phyloP scores from a whole-genome alignment of 1,284 basidiomycete genomes.

The Peniophora sp. region DNA sequence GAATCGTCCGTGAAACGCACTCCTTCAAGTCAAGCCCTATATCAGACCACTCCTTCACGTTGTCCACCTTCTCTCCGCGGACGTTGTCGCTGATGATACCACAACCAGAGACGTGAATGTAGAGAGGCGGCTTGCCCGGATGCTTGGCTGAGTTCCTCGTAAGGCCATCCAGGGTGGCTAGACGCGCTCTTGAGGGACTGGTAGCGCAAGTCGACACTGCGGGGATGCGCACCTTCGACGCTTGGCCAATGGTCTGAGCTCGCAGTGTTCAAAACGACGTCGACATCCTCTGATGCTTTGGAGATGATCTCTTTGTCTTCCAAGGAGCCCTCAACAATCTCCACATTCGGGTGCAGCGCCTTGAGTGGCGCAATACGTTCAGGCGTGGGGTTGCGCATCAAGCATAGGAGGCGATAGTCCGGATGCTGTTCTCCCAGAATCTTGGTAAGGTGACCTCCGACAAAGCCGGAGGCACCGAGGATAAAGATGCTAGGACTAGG shows the following conservation, averaged over 20 bases:
- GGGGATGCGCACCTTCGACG: constrained; percentile 21
- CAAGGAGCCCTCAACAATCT: constrained; percentile 27
- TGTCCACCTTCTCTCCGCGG: constrained; percentile 25
- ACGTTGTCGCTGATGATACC: constrained; percentile 31
- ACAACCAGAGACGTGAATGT: constrained; percentile 32
- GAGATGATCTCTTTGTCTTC: constrained; percentile 26
- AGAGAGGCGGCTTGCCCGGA: constrained; percentile 30
- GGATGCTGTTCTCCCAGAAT: constrained; percentile 23
- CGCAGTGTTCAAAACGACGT: constrained; percentile 30
- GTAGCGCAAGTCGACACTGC: too few species aligned
- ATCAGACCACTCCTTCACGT: constrained; percentile 26
- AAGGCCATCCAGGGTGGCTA: constrained; percentile 31
- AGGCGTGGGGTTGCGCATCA: constrained; percentile 24
- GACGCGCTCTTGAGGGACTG: not conserved
- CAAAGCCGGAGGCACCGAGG: constrained; percentile 36
- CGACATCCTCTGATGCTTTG: constrained; percentile 24
- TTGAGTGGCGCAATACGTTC: constrained; percentile 21
- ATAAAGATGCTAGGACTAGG: constrained; percentile 24
- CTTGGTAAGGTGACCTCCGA: constrained; percentile 30
- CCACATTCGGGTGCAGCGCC: constrained; percentile 22
- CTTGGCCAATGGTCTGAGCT: constrained; percentile 30
- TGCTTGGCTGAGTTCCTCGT: constrained; percentile 24
- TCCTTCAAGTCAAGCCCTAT: constrained; percentile 24
- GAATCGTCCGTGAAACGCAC: constrained; percentile 7
- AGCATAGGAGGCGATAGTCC: constrained; percentile 22